A percentile compares a stretch with the other conserved stretches of the same genome.
phyloP scores from a whole-genome alignment of 2,329 filamentous ascomycete genomes.

The Colletotrichum filicis region DNA sequence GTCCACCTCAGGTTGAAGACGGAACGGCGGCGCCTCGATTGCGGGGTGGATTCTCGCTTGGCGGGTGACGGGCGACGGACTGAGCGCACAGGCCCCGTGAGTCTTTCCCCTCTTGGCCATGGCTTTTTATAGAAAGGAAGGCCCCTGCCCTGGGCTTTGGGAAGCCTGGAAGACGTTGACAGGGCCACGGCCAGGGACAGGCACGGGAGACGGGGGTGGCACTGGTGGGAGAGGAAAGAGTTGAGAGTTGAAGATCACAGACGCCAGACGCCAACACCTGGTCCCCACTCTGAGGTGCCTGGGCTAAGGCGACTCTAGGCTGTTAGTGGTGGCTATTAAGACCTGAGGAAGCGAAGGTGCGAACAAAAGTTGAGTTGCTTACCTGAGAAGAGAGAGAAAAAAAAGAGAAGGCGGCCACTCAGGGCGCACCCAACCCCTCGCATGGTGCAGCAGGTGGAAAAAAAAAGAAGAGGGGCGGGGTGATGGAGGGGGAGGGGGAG shows the following conservation, averaged over 20 bases:
- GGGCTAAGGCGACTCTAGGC: constrained; percentile 5
- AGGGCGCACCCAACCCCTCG: constrained; percentile 31
- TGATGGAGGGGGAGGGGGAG: constrained; percentile 14
- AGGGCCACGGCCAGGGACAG: neutral
- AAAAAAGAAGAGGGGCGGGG: constrained; percentile 25
- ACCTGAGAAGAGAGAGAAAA: neutral
- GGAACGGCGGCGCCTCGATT: constrained; percentile 16
- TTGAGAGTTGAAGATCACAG: neutral
- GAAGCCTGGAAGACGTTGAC: neutral
- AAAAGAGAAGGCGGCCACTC: neutral
- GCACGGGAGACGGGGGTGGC: neutral
- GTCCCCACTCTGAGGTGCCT: constrained; percentile 16
- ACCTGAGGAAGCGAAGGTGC: neutral
- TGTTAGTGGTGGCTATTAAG: neutral
- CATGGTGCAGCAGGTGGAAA: constrained; percentile 12
- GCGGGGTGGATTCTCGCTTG: constrained; percentile 25
- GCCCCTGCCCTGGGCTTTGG: constrained; percentile 9
- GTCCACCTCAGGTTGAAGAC: neutral
- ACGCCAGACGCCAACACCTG: constrained; percentile 29
- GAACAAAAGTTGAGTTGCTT: neutral
- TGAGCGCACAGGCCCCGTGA: constrained; percentile 15
- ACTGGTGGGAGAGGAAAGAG: neutral
- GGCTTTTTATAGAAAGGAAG: constrained; percentile 30
- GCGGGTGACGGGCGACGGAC: constrained; percentile 10
- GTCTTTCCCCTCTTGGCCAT: neutral